These are phyloP conservation scores for Herpotrichia juniperi DNA, from an alignment of 2,329 filamentous ascomycete genomes.

Conservation along the genomic window DNA sequence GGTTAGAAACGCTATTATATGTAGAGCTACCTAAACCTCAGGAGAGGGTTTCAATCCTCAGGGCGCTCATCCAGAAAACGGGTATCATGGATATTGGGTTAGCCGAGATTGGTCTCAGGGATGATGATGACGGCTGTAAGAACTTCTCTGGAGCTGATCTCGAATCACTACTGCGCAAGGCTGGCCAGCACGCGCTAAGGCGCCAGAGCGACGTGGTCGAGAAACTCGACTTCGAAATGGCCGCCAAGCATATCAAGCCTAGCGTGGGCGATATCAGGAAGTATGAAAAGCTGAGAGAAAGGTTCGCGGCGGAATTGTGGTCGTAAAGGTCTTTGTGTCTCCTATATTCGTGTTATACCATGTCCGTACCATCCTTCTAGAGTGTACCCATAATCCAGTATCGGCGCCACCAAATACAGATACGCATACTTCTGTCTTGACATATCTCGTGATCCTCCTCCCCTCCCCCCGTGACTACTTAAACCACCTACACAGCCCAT, in stretches of 20 bases:
- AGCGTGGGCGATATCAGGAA: constrained; percentile 64
- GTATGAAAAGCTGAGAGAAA: constrained; percentile 61
- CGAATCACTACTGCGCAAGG: constrained; percentile 63
- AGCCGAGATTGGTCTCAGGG: constrained; percentile 66
- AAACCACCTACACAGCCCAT: no score
- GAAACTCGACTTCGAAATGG: constrained; percentile 54
- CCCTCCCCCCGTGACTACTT: no score
- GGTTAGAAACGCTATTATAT: constrained; percentile 86
- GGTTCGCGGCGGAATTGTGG: constrained; percentile 45
- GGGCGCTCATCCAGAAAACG: constrained; percentile 65
- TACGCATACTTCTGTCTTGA: not conserved
- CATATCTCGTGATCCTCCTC: no score
- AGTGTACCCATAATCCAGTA: no score
- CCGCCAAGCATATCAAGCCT: constrained; percentile 50
- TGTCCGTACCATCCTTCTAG: no score
- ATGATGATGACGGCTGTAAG: constrained; percentile 63
- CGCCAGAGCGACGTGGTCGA: constrained; percentile 53
- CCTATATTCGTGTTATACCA: not conserved
- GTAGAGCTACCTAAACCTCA: constrained; percentile 81
- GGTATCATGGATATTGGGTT: constrained; percentile 61
- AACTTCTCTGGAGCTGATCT: constrained; percentile 78
- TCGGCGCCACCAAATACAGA: not conserved
- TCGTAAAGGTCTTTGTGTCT: not conserved
- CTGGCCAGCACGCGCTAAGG: constrained; percentile 63
- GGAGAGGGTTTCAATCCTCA: constrained; percentile 85